Evolutionary conservation across 2,329 filamentous ascomycete species (phyloP).

Genomic region (Gaeumannomyces tritici): DNA sequence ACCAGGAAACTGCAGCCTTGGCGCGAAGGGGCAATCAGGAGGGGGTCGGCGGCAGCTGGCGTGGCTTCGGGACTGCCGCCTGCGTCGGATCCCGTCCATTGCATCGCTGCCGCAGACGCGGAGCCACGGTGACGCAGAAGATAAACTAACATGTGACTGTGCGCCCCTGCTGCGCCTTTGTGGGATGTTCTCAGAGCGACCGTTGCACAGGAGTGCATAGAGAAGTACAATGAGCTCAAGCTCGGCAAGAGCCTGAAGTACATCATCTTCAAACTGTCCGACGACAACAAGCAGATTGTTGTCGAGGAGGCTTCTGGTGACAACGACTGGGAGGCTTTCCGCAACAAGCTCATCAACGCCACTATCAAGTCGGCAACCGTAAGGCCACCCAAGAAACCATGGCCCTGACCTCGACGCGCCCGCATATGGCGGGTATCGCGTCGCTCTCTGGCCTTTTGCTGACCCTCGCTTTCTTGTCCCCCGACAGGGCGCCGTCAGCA

Average conservation of each 20-base stretch:
- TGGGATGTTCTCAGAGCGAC: slow-evolving; percentile 45
- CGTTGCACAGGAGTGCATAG: slow-evolving; percentile 62
- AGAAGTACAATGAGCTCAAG: slow-evolving; percentile 72
- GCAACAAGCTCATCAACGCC: slow-evolving; percentile 64
- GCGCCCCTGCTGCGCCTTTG: not conserved
- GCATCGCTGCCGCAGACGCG: not conserved
- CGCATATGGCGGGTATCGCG: not conserved
- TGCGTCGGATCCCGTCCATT: not conserved
- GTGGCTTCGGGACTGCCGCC: not conserved
- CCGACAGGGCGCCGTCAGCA: slow-evolving; percentile 43
- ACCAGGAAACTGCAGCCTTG: not conserved
- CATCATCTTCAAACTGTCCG: slow-evolving; percentile 81
- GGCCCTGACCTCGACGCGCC: not conserved
- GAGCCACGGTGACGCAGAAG: not conserved
- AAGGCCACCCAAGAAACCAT: not conserved
- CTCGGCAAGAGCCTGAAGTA: slow-evolving; percentile 73
- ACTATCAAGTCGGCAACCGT: slow-evolving; percentile 44
- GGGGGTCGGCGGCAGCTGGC: too few relatives aligned
- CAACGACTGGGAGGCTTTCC: slow-evolving; percentile 63
- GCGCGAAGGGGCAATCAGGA: not conserved
- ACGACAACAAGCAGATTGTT: slow-evolving; percentile 74
- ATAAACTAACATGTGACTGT: slow-evolving; percentile 5
- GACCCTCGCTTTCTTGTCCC: not conserved
- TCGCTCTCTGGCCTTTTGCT: not conserved
- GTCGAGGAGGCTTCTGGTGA: slow-evolving; percentile 64